These are phyloP conservation scores for Zymoseptoria tritici DNA, from an alignment of 2,329 filamentous ascomycete species.

Conservation along the genomic window DNA sequence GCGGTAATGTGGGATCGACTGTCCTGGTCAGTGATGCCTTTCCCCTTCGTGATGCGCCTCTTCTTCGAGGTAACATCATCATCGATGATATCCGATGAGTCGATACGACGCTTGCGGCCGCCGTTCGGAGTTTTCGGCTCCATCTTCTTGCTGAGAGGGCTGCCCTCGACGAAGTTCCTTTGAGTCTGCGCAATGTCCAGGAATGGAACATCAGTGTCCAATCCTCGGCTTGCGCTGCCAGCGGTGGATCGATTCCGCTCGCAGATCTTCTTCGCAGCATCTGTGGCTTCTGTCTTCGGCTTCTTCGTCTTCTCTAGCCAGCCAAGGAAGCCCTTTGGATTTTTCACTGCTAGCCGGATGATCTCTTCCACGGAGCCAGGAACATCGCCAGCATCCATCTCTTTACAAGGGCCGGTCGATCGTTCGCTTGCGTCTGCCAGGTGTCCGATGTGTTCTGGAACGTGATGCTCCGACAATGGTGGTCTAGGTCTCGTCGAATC, in stretches of 20 bases:
- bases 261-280: not conserved
- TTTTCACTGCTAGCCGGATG: not conserved
- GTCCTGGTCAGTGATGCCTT: too few relatives aligned
- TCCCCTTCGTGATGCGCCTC: not conserved
- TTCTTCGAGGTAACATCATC: not conserved
- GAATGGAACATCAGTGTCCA: not conserved
- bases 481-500: not conserved
- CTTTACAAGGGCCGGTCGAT: not conserved
- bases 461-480: not conserved
- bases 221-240: not conserved
- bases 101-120: not conserved
- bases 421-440: not conserved
- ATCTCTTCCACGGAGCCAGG: not conserved
- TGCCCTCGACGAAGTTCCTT: too few relatives aligned
- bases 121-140: not conserved
- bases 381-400: not conserved
- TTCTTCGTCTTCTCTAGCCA: not conserved
- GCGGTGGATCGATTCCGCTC: too few relatives aligned
- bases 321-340: not conserved
- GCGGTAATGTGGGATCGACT: too few relatives aligned
- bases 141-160: not conserved
- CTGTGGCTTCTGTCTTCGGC: not conserved
- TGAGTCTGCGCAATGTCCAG: not conserved
- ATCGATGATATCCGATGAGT: not conserved
- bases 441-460: not conserved